Evolutionary conservation across 306 rosid genomes (phyloP).

Genomic region (Vicia villosa): DNA sequence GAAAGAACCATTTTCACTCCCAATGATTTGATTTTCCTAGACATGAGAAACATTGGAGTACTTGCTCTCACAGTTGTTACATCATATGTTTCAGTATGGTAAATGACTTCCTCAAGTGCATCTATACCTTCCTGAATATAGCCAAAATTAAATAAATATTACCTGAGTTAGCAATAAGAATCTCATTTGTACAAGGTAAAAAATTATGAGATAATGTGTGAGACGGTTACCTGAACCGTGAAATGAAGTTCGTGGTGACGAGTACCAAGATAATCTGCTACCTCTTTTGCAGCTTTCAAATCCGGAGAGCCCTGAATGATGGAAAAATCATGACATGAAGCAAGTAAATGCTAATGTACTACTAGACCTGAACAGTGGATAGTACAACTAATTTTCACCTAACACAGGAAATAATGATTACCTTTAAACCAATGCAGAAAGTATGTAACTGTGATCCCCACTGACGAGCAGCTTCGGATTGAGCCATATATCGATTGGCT

Average conservation of each 20-base stretch:
- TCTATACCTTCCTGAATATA: slow-evolving; percentile 92
- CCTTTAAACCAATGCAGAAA: slow-evolving; percentile 91
- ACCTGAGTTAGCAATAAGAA: slow-evolving; percentile 7
- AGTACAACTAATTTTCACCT: slow-evolving; percentile 21
- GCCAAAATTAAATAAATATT: slow-evolving; percentile 31
- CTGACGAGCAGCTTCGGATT: slow-evolving; percentile 68
- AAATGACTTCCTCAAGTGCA: slow-evolving; percentile 95
- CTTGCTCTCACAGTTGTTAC: slow-evolving; percentile 97
- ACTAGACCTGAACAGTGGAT: neutral
- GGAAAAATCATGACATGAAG: slow-evolving; percentile 32
- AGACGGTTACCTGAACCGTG: slow-evolving; percentile 81
- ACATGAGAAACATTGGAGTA: slow-evolving; percentile 99
- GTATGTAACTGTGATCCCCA: slow-evolving; percentile 97
- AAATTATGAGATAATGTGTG: neutral
- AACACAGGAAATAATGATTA: slow-evolving; percentile 28
- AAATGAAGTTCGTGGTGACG: slow-evolving; percentile 86
- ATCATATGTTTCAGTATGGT: slow-evolving; percentile 95
- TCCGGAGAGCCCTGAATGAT: slow-evolving; percentile 87
- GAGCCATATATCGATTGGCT: slow-evolving; percentile 68
- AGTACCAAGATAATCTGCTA: slow-evolving; percentile 94
- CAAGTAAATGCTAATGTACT: slow-evolving; percentile 25
- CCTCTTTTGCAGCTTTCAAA: slow-evolving; percentile 92
- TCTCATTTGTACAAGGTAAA: neutral
- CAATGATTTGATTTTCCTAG: slow-evolving; percentile 92
- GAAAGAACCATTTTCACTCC: slow-evolving; percentile 99